Evolutionary conservation across 805 yeast species (phyloP).

Genomic region (Ogataea chonburiensis): DNA sequence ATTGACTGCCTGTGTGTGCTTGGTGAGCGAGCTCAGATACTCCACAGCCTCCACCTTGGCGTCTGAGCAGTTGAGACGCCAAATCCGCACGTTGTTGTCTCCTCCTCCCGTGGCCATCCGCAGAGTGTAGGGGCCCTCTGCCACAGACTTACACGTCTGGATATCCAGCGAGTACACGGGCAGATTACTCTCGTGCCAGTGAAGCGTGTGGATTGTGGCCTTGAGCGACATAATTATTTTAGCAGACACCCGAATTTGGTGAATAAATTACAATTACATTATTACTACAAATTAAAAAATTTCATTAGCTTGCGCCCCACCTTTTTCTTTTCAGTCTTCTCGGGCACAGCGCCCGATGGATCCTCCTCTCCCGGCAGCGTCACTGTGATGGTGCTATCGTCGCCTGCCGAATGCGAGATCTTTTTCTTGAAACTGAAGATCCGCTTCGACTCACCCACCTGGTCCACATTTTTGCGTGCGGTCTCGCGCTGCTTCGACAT

Average conservation of each 20-base stretch:
- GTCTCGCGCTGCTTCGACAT: slow-evolving; percentile 28
- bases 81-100: slow-evolving; percentile 76
- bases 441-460: slow-evolving; percentile 9
- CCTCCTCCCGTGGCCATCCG: slow-evolving; percentile 92
- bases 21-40: slow-evolving; percentile 75
- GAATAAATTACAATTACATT: not conserved
- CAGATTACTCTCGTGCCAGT: slow-evolving; percentile 73
- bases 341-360: slow-evolving; percentile 3
- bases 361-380: slow-evolving; percentile 7
- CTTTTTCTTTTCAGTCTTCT: slow-evolving; percentile 9
- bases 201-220: slow-evolving; percentile 53
- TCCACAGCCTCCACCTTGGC: slow-evolving; percentile 47
- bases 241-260: not conserved
- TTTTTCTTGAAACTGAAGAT: slow-evolving; percentile 13
- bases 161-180: slow-evolving; percentile 70
- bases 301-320: slow-evolving; percentile 28
- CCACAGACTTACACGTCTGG: slow-evolving; percentile 43
- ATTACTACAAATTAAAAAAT: slow-evolving; percentile 28
- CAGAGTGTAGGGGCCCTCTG: slow-evolving; percentile 20
- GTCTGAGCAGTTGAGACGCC: slow-evolving; percentile 30
- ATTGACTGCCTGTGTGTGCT: slow-evolving; percentile 94
- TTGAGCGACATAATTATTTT: slow-evolving; percentile 20
- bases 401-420: not conserved
- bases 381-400: slow-evolving; percentile 6
- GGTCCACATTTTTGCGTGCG: slow-evolving; percentile 22